phyloP scores from a whole-genome alignment of 148 eudicot genomes.

The Cornus kousa region DNA sequence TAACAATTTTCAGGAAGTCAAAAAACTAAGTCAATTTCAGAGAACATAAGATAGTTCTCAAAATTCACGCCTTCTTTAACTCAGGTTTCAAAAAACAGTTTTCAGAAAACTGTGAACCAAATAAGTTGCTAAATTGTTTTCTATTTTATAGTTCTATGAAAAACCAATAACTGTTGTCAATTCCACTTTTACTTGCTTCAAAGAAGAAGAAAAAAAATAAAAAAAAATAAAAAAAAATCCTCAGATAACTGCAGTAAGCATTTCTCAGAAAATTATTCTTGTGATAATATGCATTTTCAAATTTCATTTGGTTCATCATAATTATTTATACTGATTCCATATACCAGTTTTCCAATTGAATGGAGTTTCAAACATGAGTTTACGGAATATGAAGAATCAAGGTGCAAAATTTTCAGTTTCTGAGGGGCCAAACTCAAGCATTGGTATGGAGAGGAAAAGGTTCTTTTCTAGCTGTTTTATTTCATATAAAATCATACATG shows the following conservation, averaged over 20 bases:
- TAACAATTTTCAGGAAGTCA: background rate
- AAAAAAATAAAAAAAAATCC: too few species aligned
- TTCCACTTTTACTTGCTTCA: too few species aligned
- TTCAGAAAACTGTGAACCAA: too few species aligned
- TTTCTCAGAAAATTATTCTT: background rate
- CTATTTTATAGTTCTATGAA: too few species aligned
- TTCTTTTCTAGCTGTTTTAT: conserved; percentile 4
- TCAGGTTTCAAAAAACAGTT: too few species aligned
- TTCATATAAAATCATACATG: background rate
- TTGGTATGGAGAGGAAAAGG: conserved; percentile 30
- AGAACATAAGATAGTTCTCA: too few species aligned
- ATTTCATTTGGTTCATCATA: background rate
- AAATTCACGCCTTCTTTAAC: too few species aligned
- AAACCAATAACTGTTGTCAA: too few species aligned
- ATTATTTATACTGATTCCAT: background rate
- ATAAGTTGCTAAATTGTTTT: too few species aligned
- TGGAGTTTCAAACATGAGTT: background rate
- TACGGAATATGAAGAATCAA: conserved; percentile 15
- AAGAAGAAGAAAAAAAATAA: too few species aligned
- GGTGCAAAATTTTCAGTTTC: conserved; percentile 27
- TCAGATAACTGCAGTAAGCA: too few species aligned
- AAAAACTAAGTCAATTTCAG: too few species aligned
- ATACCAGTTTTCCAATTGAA: conserved; percentile 8
- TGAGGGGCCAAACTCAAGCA: conserved; percentile 28
- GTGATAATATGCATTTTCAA: background rate